Percentiles rank a stretch among this genome's conserved stretches.
Conservation (phyloP, 2,329 filamentous ascomycete genomes). For the Metarhizium brunneum region DNA sequence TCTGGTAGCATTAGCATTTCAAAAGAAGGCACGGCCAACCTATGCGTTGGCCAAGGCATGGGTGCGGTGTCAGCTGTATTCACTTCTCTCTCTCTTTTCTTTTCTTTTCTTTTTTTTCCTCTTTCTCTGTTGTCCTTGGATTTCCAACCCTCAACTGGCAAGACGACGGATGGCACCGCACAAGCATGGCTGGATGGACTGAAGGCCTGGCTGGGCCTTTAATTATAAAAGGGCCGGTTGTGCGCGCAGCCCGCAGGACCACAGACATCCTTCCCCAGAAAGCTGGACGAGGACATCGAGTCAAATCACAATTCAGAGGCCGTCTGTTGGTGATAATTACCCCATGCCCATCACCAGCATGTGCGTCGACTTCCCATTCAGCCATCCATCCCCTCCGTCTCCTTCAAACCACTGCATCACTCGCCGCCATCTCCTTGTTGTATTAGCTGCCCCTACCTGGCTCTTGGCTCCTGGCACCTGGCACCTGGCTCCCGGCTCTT, state of each 20-base stretch:
- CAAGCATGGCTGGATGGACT: too few species aligned
- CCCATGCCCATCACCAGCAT: background rate
- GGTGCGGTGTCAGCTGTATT: background rate
- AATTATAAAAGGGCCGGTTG: too few species aligned
- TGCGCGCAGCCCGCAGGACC: too few species aligned
- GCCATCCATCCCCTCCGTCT: background rate
- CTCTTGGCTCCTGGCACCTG: too few species aligned
- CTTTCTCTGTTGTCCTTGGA: too few species aligned
- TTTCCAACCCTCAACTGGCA: too few species aligned
- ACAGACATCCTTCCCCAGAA: too few species aligned
- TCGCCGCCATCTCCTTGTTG: background rate
- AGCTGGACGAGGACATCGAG: too few species aligned
- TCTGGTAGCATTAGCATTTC: background rate
- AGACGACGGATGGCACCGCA: too few species aligned
- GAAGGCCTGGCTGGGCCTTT: too few species aligned
- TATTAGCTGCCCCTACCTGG: too few species aligned
- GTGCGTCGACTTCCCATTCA: background rate
- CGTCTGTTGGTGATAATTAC: background rate
- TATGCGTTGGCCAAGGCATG: background rate
- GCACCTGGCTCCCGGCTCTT: too few species aligned
- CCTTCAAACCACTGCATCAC: background rate
- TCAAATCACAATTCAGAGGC: background rate
- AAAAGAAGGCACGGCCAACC: background rate
- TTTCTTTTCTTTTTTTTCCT: background rate
- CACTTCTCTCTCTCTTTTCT: background rate